These are phyloP conservation scores for Dioszegia aurantiaca DNA, from an alignment of 768 basidiomycete genomes.

Conservation along the genomic window DNA sequence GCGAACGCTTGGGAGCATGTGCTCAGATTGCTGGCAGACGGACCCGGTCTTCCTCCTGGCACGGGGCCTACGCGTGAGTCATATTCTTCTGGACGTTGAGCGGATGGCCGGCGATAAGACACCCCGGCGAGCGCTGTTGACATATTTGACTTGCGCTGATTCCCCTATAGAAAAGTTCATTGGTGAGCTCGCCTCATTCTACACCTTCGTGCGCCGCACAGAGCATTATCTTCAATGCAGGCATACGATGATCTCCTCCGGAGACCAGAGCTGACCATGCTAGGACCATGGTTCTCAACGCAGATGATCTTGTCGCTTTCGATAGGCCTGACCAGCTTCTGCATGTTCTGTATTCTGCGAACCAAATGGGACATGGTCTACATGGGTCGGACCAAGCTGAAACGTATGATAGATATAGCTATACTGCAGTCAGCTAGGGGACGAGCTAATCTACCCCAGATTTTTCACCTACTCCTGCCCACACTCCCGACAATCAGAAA, in stretches of 20 bases:
- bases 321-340: constrained; percentile 75
- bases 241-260: not conserved
- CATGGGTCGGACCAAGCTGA: constrained; percentile 88
- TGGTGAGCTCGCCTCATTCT: too few relatives aligned
- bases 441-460: too few relatives aligned
- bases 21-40: not conserved
- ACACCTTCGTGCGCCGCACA: too few relatives aligned
- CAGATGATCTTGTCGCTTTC: constrained; percentile 73
- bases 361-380: constrained; percentile 85
- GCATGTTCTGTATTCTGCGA: constrained; percentile 83
- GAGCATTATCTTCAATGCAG: not conserved
- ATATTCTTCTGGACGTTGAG: not conserved
- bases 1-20: not conserved
- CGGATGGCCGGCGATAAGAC: too few relatives aligned
- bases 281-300: constrained; percentile 91
- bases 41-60: constrained; percentile 30
- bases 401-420: too few relatives aligned
- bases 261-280: constrained; percentile 3
- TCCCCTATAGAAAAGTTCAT: constrained; percentile 35
- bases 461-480: constrained; percentile 38
- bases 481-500: constrained; percentile 25
- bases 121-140: too few relatives aligned
- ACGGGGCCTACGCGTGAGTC: constrained; percentile 42
- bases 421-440: too few relatives aligned
- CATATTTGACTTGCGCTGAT: too few relatives aligned